Evolutionary conservation across 2,329 filamentous ascomycete genomes (phyloP).

Genomic region (Diaporthe aspalathi): DNA sequence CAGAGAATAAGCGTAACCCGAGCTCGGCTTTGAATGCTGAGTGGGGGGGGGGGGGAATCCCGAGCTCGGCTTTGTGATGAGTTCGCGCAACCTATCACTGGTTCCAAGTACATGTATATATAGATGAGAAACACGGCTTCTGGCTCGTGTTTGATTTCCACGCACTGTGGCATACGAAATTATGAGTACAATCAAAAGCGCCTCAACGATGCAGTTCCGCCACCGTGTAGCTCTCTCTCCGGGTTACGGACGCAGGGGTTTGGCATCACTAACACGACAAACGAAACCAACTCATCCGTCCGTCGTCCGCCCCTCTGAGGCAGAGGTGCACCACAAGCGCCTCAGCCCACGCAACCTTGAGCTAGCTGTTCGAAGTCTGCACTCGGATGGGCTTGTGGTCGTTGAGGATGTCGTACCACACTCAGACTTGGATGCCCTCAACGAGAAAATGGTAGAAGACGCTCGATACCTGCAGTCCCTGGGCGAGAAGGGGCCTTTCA

Average conservation of each 20-base stretch:
- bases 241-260: background rate
- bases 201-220: background rate
- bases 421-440: conserved; percentile 64
- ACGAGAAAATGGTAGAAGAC: conserved; percentile 69
- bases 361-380: conserved; percentile 62
- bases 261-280: conserved; percentile 4
- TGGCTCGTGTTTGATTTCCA: too few species aligned
- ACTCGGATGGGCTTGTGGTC: conserved; percentile 67
- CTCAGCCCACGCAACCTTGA: conserved; percentile 65
- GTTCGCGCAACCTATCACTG: background rate
- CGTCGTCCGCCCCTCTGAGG: conserved; percentile 51
- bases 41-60: conserved; percentile 27
- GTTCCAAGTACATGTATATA: background rate
- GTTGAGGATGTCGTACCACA: conserved; percentile 64
- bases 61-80: conserved; percentile 47
- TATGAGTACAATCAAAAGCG: background rate
- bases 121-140: background rate
- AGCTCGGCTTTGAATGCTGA: background rate
- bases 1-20: conserved; percentile 11
- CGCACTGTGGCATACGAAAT: too few species aligned
- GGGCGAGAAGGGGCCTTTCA: conserved; percentile 68
- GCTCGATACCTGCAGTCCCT: conserved; percentile 61
- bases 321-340: conserved; percentile 52
- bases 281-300: conserved; percentile 34
- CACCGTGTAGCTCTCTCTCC: background rate